Percentiles rank a stretch among this genome's conserved stretches.
These are phyloP conservation scores for Radiomyces spectabilis DNA, from an alignment of 192 early-diverging fungal genomes.

Conservation along the genomic window DNA sequence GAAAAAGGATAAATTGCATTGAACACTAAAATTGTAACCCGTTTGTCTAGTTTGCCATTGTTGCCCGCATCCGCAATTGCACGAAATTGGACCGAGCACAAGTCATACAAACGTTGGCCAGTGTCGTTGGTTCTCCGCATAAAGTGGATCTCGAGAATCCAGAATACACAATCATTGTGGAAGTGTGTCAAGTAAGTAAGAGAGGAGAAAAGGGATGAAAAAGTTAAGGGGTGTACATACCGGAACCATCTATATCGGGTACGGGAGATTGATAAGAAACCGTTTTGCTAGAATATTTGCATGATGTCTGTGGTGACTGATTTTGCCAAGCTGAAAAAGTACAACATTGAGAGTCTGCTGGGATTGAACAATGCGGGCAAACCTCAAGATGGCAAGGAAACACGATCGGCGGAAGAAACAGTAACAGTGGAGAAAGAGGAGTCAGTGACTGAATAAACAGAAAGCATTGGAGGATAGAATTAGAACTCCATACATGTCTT, in stretches of 20 bases:
- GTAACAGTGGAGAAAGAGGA: too few species aligned
- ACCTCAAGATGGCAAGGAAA: too few species aligned
- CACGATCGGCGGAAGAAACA: too few species aligned
- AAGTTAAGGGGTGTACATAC: neutral
- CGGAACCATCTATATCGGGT: too few species aligned
- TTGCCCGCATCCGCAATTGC: constrained; percentile 52
- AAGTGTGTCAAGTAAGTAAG: constrained; percentile 46
- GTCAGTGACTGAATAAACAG: too few species aligned
- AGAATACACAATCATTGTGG: constrained; percentile 43
- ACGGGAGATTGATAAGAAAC: too few species aligned
- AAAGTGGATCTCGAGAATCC: constrained; percentile 47
- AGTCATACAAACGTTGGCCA: constrained; percentile 40
- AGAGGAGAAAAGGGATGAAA: neutral
- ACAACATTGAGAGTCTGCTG: constrained; percentile 47
- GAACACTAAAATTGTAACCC: neutral
- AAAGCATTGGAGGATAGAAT: too few species aligned
- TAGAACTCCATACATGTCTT: too few species aligned
- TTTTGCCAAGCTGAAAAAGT: constrained; percentile 45
- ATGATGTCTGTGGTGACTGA: constrained; percentile 51
- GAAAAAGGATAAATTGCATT: neutral
- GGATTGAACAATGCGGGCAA: constrained; percentile 20
- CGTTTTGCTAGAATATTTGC: constrained; percentile 39
- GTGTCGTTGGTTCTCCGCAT: constrained; percentile 40
- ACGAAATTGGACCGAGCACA: constrained; percentile 40
- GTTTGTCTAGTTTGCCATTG: constrained; percentile 42